phyloP scores from a whole-genome alignment of 2,329 filamentous ascomycete genomes.

The Cytospora mali region DNA sequence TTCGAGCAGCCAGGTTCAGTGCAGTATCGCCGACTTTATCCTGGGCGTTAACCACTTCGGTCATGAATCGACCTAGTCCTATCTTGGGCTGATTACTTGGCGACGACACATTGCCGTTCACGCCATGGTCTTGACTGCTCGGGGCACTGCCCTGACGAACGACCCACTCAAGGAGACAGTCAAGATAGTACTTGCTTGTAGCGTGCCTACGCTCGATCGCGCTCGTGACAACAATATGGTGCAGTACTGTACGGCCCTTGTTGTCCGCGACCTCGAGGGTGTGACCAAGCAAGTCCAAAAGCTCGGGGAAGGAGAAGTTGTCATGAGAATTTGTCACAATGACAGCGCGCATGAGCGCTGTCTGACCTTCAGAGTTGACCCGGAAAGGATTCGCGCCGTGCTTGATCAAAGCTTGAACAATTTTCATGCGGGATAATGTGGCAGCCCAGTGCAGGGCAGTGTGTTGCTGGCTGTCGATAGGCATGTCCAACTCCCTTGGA shows the following conservation, averaged over 20 bases:
- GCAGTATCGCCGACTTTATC: conserved; percentile 95
- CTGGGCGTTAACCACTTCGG: conserved; percentile 93
- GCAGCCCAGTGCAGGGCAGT: conserved; percentile 96
- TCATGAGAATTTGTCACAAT: conserved; percentile 94
- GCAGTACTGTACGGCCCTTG: conserved; percentile 86
- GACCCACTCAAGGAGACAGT: conserved; percentile 91
- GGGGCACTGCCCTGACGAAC: conserved; percentile 71
- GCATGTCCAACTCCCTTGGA: conserved; percentile 83
- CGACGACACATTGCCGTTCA: conserved; percentile 26
- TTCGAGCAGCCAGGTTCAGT: conserved; percentile 88
- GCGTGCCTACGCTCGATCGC: conserved; percentile 91
- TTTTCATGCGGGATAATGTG: conserved; percentile 81
- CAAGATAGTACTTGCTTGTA: conserved; percentile 93
- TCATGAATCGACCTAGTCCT: conserved; percentile 90
- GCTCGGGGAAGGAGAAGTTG: conserved; percentile 83
- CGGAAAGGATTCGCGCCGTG: conserved; percentile 86
- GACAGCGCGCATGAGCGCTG: conserved; percentile 88
- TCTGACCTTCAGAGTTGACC: conserved; percentile 88
- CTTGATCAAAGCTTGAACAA: conserved; percentile 79
- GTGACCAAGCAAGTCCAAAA: conserved; percentile 84
- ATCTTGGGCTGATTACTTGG: conserved; percentile 62
- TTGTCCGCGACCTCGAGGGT: conserved; percentile 90
- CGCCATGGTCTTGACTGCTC: conserved; percentile 43
- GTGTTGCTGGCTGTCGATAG: conserved; percentile 85
- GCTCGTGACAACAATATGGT: conserved; percentile 95